phyloP scores from a whole-genome alignment of 139 green algal species.

The Chlamydomonas sp. region DNA sequence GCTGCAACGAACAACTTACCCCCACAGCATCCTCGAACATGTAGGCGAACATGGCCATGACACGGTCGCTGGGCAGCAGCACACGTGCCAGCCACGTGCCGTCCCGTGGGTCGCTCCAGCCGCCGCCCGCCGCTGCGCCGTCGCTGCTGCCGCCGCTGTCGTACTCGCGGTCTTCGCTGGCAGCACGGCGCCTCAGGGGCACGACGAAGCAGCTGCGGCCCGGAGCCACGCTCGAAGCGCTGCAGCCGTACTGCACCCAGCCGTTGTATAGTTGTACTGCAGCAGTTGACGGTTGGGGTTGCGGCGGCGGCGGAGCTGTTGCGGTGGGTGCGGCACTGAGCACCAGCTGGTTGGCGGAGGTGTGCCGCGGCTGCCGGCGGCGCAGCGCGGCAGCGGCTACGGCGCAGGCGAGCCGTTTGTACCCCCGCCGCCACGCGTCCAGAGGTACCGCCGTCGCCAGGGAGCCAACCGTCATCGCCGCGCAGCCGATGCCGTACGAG shows the following conservation, averaged over 20 bases:
- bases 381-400: no score
- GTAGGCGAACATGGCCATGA: not conserved
- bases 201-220: not conserved
- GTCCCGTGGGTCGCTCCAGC: not conserved
- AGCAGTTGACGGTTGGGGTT: not conserved
- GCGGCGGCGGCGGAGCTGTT: not conserved
- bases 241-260: no score
- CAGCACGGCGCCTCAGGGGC: not conserved
- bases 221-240: no score
- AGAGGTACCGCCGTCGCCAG: not conserved
- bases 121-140: not conserved
- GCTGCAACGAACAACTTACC: not conserved
- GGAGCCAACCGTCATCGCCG: no score
- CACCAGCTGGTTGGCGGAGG: not conserved
- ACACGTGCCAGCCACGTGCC: not conserved
- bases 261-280: no score
- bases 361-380: no score
- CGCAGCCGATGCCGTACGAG: not conserved
- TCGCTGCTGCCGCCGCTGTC: not conserved
- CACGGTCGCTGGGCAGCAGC: not conserved
- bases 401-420: not conserved
- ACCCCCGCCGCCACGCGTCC: no score
- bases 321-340: no score
- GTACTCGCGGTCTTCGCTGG: not conserved
- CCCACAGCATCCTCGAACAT: conserved; percentile 3